These are phyloP conservation scores for Ceratobasidium sp. DNA, from an alignment of 1,284 basidiomycete genomes.

Conservation along the genomic window DNA sequence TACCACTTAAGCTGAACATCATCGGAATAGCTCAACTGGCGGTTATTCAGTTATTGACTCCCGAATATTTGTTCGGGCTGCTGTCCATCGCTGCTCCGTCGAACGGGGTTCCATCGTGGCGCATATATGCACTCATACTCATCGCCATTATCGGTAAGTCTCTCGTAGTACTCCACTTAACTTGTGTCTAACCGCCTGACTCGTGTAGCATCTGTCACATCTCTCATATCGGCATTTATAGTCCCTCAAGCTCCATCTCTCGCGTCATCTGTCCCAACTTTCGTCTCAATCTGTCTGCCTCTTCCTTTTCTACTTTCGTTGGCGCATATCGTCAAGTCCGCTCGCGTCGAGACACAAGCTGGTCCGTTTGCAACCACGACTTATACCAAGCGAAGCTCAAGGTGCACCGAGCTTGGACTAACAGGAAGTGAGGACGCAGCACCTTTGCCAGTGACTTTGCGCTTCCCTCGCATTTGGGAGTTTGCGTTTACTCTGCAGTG, in stretches of 20 bases:
- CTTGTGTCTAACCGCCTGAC: background rate
- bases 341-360: background rate
- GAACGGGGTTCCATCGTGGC: constrained; percentile 19
- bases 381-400: constrained; percentile 6
- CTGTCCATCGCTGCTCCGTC: constrained; percentile 12
- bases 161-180: background rate
- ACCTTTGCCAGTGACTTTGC: background rate
- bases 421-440: background rate
- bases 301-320: constrained; percentile 23
- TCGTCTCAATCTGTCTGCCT: constrained; percentile 2
- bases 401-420: constrained; percentile 10
- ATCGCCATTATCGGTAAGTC: background rate
- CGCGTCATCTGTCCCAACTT: constrained; percentile 8
- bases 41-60: constrained; percentile 20
- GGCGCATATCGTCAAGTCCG: constrained; percentile 29
- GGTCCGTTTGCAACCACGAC: background rate
- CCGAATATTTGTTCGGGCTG: constrained; percentile 20
- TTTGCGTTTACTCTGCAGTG: constrained; percentile 12
- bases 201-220: constrained; percentile 1
- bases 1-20: background rate
- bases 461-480: constrained; percentile 33
- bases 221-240: constrained; percentile 27
- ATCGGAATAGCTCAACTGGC: constrained; percentile 14
- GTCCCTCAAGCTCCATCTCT: background rate
- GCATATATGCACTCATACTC: constrained; percentile 34